phyloP scores from a whole-genome alignment of 164 flowering plant species.

The Vitis labrusca region DNA sequence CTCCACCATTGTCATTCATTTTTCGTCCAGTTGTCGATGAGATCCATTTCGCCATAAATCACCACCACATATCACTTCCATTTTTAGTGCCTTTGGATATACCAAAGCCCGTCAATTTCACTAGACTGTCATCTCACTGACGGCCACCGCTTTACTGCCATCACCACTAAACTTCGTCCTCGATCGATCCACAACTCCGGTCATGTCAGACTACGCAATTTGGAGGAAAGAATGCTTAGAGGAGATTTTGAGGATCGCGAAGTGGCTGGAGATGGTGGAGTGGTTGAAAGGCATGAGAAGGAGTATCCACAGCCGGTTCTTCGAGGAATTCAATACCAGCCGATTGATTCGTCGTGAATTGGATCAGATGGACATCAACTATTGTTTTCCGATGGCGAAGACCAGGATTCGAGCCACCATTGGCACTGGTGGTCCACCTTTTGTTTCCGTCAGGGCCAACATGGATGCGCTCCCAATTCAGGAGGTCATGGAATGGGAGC shows the following conservation, averaged over 20 bases:
- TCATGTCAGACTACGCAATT: background rate
- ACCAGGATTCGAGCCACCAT: constrained; percentile 67
- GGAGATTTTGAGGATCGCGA: constrained; percentile 39
- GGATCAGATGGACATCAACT: constrained; percentile 50
- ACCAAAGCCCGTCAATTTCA: too few relatives aligned
- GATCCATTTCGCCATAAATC: too few relatives aligned
- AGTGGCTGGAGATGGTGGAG: constrained; percentile 35
- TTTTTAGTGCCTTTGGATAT: too few relatives aligned
- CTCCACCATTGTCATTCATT: too few relatives aligned
- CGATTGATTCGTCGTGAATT: constrained; percentile 56
- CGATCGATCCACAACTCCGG: background rate
- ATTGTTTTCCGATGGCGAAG: constrained; percentile 50
- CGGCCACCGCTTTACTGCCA: too few relatives aligned
- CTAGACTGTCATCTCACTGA: too few relatives aligned
- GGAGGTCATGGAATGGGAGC: constrained; percentile 24
- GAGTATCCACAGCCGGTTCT: constrained; percentile 73
- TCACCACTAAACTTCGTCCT: background rate
- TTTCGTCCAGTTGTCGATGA: too few relatives aligned
- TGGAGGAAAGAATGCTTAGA: constrained; percentile 31
- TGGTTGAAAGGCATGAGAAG: constrained; percentile 64
- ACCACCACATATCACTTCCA: too few relatives aligned
- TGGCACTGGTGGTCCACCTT: constrained; percentile 75
- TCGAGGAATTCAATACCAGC: constrained; percentile 66
- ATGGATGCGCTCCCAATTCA: constrained; percentile 95
- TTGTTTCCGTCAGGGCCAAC: constrained; percentile 83